These are phyloP conservation scores for Nicotiana paniculata DNA, from an alignment of 257 asterid genomes.

Conservation along the genomic window DNA sequence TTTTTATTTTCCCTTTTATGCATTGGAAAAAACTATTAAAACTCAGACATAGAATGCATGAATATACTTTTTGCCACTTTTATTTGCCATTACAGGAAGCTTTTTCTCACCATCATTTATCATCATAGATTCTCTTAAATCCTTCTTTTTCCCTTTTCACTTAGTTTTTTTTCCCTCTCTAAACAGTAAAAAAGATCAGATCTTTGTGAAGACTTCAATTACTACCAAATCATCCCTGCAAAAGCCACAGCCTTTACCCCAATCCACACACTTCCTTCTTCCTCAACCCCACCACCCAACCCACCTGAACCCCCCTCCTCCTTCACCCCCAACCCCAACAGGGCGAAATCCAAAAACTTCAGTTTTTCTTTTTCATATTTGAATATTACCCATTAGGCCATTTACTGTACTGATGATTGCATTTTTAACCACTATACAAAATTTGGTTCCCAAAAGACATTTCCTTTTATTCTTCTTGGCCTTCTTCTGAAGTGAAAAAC, in stretches of 20 bases:
- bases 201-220: neutral
- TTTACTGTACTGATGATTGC: neutral
- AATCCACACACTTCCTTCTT: neutral
- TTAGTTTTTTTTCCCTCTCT: neutral
- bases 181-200: neutral
- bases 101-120: neutral
- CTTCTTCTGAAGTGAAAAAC: neutral
- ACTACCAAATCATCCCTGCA: neutral
- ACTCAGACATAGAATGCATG: neutral
- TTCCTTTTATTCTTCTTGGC: neutral
- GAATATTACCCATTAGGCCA: neutral
- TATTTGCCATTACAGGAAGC: conserved; percentile 3
- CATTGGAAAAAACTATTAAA: neutral
- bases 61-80: neutral
- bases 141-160: neutral
- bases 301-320: neutral
- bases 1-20: neutral
- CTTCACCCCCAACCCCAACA: neutral
- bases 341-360: neutral
- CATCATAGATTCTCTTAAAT: neutral
- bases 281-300: neutral
- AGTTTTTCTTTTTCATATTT: neutral
- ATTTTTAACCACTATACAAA: conserved; percentile 37
- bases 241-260: neutral
- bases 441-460: conserved; percentile 3